phyloP scores from a whole-genome alignment of 345 rosid genomes.

The Populus pruinosa region DNA sequence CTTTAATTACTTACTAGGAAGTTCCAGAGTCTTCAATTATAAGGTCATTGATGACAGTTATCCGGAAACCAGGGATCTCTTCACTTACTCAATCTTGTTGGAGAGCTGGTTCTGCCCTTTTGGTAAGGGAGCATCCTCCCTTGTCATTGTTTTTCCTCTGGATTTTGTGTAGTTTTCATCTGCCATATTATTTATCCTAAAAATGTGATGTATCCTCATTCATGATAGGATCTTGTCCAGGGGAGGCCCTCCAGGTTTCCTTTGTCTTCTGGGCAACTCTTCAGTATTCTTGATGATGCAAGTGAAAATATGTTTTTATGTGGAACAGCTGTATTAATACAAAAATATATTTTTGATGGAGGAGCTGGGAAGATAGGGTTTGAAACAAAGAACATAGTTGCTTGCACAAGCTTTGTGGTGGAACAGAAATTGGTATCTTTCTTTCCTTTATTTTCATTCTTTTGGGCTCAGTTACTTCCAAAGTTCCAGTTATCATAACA shows the following conservation, averaged over 20 bases:
- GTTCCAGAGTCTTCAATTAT: conserved; percentile 61
- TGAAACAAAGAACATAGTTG: conserved; percentile 79
- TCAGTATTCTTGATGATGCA: conserved; percentile 86
- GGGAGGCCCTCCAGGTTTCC: conserved; percentile 66
- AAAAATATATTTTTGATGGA: conserved; percentile 86
- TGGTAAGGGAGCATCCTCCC: conserved; percentile 48
- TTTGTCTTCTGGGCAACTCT: conserved; percentile 66
- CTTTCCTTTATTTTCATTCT: conserved; percentile 4
- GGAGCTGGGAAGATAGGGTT: conserved; percentile 75
- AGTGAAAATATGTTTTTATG: conserved; percentile 85
- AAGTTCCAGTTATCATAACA: neutral
- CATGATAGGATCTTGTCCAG: conserved; percentile 76
- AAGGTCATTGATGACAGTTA: conserved; percentile 54
- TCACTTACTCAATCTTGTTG: conserved; percentile 66
- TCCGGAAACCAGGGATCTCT: conserved; percentile 60
- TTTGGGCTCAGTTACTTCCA: neutral
- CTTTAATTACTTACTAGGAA: conserved; percentile 43
- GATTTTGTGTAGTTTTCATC: neutral
- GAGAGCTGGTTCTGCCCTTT: conserved; percentile 78
- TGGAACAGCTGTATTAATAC: conserved; percentile 66
- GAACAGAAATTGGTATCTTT: conserved; percentile 77
- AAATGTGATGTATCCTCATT: conserved; percentile 4
- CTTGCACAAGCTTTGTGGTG: conserved; percentile 77
- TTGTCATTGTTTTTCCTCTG: conserved; percentile 8
- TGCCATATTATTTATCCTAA: neutral